These are phyloP conservation scores for Hamamelis virginiana DNA, from an alignment of 164 flowering plant genomes.

Conservation along the genomic window DNA sequence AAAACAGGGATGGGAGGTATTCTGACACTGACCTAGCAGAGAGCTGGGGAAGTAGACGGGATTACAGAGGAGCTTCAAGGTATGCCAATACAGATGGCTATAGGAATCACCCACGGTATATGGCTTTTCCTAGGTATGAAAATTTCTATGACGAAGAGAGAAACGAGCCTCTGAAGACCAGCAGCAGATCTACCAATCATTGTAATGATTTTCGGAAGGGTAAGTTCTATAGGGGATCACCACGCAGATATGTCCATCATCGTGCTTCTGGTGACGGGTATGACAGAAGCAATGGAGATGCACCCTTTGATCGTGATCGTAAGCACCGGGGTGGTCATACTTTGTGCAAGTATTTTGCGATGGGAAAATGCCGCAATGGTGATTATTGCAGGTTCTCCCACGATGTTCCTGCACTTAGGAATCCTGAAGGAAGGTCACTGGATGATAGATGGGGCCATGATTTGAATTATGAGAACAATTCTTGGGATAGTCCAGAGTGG, in stretches of 20 bases:
- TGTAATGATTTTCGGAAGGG: conserved; percentile 42
- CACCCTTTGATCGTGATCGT: conserved; percentile 22
- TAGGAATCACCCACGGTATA: conserved; percentile 16
- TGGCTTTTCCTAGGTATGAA: conserved; percentile 12
- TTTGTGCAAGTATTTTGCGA: conserved; percentile 43
- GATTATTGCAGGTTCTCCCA: conserved; percentile 50
- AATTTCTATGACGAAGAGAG: conserved; percentile 25
- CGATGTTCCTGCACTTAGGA: conserved; percentile 18
- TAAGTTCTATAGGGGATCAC: conserved; percentile 41
- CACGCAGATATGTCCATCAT: conserved; percentile 45
- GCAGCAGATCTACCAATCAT: conserved; percentile 16
- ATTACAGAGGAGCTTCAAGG: conserved; percentile 20
- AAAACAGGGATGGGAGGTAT: conserved; percentile 22
- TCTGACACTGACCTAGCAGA: conserved; percentile 19
- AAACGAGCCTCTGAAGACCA: conserved; percentile 23
- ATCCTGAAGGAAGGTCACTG: conserved; percentile 17
- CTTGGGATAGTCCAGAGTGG: conserved; percentile 10
- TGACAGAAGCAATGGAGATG: conserved; percentile 18
- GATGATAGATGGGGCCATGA: conserved; percentile 17
- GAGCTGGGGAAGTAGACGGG: conserved; percentile 28
- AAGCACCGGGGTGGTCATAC: conserved; percentile 20
- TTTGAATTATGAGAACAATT: conserved; percentile 14
- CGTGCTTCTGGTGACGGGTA: background rate
- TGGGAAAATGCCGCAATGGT: conserved; percentile 44
- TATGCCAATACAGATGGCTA: conserved; percentile 17